phyloP scores from a whole-genome alignment of 2,329 filamentous ascomycete species.

The Hymenotorrendiella dingleyae region DNA sequence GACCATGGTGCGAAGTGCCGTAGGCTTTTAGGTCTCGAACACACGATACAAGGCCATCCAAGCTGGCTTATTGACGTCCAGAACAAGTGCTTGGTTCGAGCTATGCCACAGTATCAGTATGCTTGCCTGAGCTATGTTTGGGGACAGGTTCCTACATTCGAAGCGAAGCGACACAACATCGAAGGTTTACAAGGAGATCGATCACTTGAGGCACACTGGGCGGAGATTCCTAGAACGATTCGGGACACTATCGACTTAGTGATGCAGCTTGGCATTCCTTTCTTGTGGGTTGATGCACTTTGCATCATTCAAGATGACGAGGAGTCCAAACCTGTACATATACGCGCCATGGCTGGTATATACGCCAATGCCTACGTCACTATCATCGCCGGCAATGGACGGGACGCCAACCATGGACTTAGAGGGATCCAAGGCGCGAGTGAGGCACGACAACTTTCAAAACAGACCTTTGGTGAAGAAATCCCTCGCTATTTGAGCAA shows the following conservation, averaged over 20 bases:
- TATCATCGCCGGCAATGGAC: slow-evolving; percentile 18
- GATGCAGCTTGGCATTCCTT: slow-evolving; percentile 15
- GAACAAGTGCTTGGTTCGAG: neutral
- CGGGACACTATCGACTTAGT: slow-evolving; percentile 20
- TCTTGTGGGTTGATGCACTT: slow-evolving; percentile 19
- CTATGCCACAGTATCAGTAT: neutral
- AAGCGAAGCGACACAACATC: slow-evolving; percentile 4
- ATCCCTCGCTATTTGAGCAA: neutral
- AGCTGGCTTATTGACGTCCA: neutral
- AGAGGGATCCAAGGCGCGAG: slow-evolving; percentile 1
- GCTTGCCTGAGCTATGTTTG: slow-evolving; percentile 16
- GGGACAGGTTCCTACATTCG: slow-evolving; percentile 6
- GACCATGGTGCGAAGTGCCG: neutral
- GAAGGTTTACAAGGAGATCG: neutral
- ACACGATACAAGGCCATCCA: neutral
- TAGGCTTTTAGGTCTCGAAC: neutral
- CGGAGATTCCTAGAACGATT: slow-evolving; percentile 15
- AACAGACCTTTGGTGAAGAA: neutral
- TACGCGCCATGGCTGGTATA: slow-evolving; percentile 14
- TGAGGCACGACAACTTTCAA: neutral
- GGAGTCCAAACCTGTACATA: neutral
- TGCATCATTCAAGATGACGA: neutral
- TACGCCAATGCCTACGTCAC: slow-evolving; percentile 19
- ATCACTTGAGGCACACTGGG: neutral
- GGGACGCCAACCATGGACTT: slow-evolving; percentile 17